A percentile compares a stretch with the other conserved stretches of the same genome.
Evolutionary conservation across 2,329 filamentous ascomycete species (phyloP).

Genomic region (Diaporthe australafricana): DNA sequence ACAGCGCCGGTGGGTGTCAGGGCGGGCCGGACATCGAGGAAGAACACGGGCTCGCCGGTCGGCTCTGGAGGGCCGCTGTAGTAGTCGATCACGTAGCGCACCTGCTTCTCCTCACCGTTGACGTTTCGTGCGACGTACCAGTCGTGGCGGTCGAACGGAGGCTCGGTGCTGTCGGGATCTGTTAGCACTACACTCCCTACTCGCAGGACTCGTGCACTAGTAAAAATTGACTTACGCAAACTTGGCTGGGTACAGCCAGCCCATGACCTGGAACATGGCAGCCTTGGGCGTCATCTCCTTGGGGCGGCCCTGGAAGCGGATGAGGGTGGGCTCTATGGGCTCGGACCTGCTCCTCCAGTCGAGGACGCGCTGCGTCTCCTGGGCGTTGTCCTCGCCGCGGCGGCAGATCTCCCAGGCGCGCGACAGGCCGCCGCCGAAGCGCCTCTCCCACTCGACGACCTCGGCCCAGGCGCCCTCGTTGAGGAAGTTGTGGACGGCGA

Average conservation of each 20-base stretch:
- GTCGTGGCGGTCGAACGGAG: slow-evolving; percentile 96
- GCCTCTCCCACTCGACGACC: slow-evolving; percentile 92
- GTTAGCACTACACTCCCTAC: background rate
- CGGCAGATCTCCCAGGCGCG: slow-evolving; percentile 80
- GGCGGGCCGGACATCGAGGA: slow-evolving; percentile 91
- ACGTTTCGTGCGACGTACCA: slow-evolving; percentile 88
- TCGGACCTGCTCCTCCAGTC: slow-evolving; percentile 54
- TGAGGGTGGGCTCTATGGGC: slow-evolving; percentile 74
- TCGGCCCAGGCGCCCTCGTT: slow-evolving; percentile 98
- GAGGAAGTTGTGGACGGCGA: slow-evolving; percentile 96
- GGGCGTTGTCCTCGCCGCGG: slow-evolving; percentile 75
- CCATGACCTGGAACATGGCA: slow-evolving; percentile 82
- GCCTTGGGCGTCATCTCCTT: slow-evolving; percentile 93
- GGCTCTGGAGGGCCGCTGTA: slow-evolving; percentile 87
- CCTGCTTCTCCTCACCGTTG: slow-evolving; percentile 76
- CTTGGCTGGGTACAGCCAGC: slow-evolving; percentile 80
- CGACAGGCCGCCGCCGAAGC: slow-evolving; percentile 80
- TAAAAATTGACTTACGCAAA: slow-evolving; percentile 72
- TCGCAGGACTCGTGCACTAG: too few relatives aligned
- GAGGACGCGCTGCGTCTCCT: slow-evolving; percentile 51
- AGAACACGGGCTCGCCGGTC: slow-evolving; percentile 93
- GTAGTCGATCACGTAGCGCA: slow-evolving; percentile 97
- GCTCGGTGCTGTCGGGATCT: slow-evolving; percentile 71
- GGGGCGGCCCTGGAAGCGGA: slow-evolving; percentile 90
- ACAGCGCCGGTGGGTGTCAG: slow-evolving; percentile 82